These are phyloP conservation scores for Metschnikowia picachoensis DNA, from an alignment of 805 yeast species.

Conservation along the genomic window DNA sequence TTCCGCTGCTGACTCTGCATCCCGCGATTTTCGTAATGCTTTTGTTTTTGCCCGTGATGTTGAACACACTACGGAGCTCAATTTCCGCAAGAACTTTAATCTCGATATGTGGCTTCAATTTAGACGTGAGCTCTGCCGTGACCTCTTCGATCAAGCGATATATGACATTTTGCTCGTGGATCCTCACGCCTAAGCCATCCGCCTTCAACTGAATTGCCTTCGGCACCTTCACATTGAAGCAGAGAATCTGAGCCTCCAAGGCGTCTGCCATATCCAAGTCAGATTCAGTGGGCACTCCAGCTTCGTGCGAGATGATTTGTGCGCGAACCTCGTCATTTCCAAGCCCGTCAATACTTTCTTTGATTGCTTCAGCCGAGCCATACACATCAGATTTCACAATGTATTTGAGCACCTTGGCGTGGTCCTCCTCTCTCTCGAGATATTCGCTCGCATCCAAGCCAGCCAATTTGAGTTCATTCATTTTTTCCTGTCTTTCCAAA, in stretches of 20 bases:
- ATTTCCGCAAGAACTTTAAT: constrained; percentile 63
- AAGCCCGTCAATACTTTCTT: constrained; percentile 72
- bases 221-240: constrained; percentile 72
- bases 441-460: constrained; percentile 53
- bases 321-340: constrained; percentile 84
- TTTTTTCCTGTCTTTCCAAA: constrained; percentile 47
- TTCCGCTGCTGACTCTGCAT: constrained; percentile 72
- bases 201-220: constrained; percentile 62
- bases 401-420: constrained; percentile 35
- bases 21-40: constrained; percentile 73
- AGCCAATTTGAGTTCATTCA: constrained; percentile 54
- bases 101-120: constrained; percentile 64
- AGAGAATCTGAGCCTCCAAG: constrained; percentile 60
- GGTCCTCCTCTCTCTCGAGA: constrained; percentile 32
- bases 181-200: constrained; percentile 48
- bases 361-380: constrained; percentile 93
- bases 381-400: constrained; percentile 88
- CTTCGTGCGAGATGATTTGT: constrained; percentile 65
- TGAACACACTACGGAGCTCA: constrained; percentile 67
- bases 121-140: constrained; percentile 54
- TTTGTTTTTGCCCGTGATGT: constrained; percentile 56
- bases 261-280: constrained; percentile 41
- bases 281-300: constrained; percentile 63
- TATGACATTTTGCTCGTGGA: constrained; percentile 72
- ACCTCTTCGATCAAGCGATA: constrained; percentile 87